Base-by-base conservation (phyloP, 352 stramenopile genomes). In the Pythium oligandrum region DNA sequence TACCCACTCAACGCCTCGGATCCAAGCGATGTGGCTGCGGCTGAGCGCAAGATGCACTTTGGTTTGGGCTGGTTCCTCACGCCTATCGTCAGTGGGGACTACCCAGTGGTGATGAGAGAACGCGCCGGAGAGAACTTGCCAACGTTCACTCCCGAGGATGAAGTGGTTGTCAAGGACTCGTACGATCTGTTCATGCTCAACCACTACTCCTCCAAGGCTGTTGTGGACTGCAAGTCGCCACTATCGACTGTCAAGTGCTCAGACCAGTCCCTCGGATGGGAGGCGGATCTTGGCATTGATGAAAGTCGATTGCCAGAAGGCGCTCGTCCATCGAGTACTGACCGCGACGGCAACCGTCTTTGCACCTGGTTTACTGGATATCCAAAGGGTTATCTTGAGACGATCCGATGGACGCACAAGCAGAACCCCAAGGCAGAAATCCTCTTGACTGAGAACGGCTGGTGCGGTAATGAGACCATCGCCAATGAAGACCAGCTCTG, bases 171-270 rank as follows among this genome's bases (percentile, higher is more conserved):
- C 11, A 79, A 82, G 44, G 82, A 75, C 26, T 97, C 86, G 42
- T 85, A 83, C 55, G 96, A 98, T 61, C 91, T 98, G 44, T 86
- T 98, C 51, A 96, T 96, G 51, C 67, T 98, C 5, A 98, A 98
- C 66, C 88, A 98, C 66, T 98, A 98, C 71, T 72, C 64, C 11
- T 79, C 76, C 30, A 78, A 74, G 51, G 53, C 71, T 4, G 79
- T 85, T 40, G 83, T 73, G 0, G 69, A 91, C 64, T 85, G 73
- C 32, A 35, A 50, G 17, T 71, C 61, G 3, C 45, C 51, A 1
- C 55, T 53, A 30, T 74, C 71, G 10, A 63, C 61, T n/a, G 55
- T 72, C 8, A 59, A 64, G 12, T 87, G 76, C 55, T 49, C 53
- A 2, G 55, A 70, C 10, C 60, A 77, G 2, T 54, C 62, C 33